Percentiles rank a stretch among this genome's conserved stretches.
These are phyloP conservation scores for Phytopythium ostracodes DNA, from an alignment of 352 stramenopile species.

Conservation along the genomic window DNA sequence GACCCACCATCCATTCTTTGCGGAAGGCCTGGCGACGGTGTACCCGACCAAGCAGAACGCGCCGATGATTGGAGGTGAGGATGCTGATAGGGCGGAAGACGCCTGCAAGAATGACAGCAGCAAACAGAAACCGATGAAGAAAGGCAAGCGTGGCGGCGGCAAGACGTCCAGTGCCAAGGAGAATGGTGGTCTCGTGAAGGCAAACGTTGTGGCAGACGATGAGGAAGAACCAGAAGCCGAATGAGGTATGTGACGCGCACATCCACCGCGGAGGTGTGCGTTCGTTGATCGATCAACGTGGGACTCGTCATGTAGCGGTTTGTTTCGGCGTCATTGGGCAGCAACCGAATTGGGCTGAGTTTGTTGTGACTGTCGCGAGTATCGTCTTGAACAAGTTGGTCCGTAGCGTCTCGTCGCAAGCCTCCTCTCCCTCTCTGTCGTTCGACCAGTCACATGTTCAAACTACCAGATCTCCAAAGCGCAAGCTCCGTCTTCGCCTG, in stretches of 20 bases:
- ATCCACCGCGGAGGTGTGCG: neutral
- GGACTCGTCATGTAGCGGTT: too few species aligned
- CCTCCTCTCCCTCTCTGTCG: too few species aligned
- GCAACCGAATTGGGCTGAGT: too few species aligned
- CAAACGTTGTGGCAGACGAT: neutral
- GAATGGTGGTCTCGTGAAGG: neutral
- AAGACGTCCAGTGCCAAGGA: neutral
- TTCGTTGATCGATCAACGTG: neutral
- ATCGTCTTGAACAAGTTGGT: too few species aligned
- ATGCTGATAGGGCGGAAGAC: neutral
- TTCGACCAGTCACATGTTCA: too few species aligned
- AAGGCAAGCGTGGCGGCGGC: neutral
- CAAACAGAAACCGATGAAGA: neutral
- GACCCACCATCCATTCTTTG: constrained; percentile 17
- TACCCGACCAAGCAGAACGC: constrained; percentile 12
- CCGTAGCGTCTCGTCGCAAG: too few species aligned
- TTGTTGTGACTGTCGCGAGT: too few species aligned
- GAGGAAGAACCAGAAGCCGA: neutral
- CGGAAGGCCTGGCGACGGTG: constrained; percentile 12
- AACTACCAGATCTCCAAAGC: too few species aligned
- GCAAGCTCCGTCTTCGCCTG: too few species aligned
- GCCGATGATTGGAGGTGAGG: neutral
- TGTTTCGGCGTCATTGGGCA: too few species aligned
- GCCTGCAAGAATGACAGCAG: neutral
- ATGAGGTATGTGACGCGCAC: neutral